Evolutionary conservation across 1,139 yeast species (phyloP).

Genomic region (Trichomonascaceae sp.): DNA sequence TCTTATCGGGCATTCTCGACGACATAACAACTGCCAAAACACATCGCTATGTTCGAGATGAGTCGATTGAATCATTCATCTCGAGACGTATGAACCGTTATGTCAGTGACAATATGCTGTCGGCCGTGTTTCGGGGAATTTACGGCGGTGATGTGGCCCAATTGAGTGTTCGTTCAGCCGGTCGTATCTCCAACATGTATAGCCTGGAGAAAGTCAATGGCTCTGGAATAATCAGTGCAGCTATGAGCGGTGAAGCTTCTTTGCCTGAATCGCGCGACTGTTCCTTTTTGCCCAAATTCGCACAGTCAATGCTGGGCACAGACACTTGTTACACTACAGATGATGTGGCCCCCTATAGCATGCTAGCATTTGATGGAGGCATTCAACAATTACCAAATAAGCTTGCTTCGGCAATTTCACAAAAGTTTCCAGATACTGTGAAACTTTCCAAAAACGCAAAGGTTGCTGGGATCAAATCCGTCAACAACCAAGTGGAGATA

Average conservation of each 20-base stretch:
- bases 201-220: slow-evolving; percentile 56
- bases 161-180: slow-evolving; percentile 58
- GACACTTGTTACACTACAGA: slow-evolving; percentile 16
- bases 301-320: slow-evolving; percentile 23
- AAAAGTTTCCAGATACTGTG: slow-evolving; percentile 40
- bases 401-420: slow-evolving; percentile 37
- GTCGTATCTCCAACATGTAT: slow-evolving; percentile 37
- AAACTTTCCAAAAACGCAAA: slow-evolving; percentile 30
- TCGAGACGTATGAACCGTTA: slow-evolving; percentile 60
- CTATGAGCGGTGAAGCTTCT: slow-evolving; percentile 29
- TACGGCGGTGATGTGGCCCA: slow-evolving; percentile 71
- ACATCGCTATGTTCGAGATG: slow-evolving; percentile 44
- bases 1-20: slow-evolving; percentile 27
- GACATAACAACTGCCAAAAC: slow-evolving; percentile 36
- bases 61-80: slow-evolving; percentile 63
- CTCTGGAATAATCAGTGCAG: slow-evolving; percentile 44
- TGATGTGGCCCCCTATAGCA: slow-evolving; percentile 19
- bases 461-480: slow-evolving; percentile 18
- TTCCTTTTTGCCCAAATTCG: slow-evolving; percentile 23
- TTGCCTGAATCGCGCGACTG: slow-evolving; percentile 25
- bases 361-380: slow-evolving; percentile 29
- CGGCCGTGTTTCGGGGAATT: slow-evolving; percentile 84
- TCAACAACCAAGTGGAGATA: slow-evolving; percentile 13
- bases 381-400: slow-evolving; percentile 27
- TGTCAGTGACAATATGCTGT: slow-evolving; percentile 58